Conservation (phyloP, 1,139 yeast species). For the Tardiomyces depauwii region DNA sequence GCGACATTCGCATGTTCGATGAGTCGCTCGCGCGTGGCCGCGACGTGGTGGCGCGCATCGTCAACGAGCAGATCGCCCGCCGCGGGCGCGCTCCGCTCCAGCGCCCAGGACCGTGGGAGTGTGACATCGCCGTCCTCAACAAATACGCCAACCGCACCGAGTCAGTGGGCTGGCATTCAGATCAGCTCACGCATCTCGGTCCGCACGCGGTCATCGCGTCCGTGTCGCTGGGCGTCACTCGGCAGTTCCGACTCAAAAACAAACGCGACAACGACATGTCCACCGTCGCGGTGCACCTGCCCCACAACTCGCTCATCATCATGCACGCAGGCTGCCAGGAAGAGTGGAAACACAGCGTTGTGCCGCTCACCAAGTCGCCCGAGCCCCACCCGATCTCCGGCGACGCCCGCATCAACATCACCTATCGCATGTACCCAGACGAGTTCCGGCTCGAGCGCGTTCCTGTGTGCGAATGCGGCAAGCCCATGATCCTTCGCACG, state of each 20-base stretch:
- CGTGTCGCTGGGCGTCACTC: slow-evolving; percentile 51
- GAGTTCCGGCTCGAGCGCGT: slow-evolving; percentile 24
- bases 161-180: slow-evolving; percentile 64
- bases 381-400: slow-evolving; percentile 40
- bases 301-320: slow-evolving; percentile 52
- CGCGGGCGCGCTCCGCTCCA: slow-evolving; percentile 24
- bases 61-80: slow-evolving; percentile 29
- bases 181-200: slow-evolving; percentile 56
- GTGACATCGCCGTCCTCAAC: slow-evolving; percentile 46
- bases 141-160: slow-evolving; percentile 37
- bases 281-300: slow-evolving; percentile 41
- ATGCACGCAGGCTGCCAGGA: slow-evolving; percentile 79
- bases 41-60: slow-evolving; percentile 31
- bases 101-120: slow-evolving; percentile 34
- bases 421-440: slow-evolving; percentile 44
- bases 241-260: slow-evolving; percentile 47
- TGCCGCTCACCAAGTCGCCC: slow-evolving; percentile 25
- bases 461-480: slow-evolving; percentile 42
- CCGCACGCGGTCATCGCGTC: slow-evolving; percentile 60
- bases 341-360: slow-evolving; percentile 49
- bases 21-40: slow-evolving; percentile 33
- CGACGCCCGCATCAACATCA: slow-evolving; percentile 43
- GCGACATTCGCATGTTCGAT: slow-evolving; percentile 24
- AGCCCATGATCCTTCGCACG: slow-evolving; percentile 35
- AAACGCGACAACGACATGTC: slow-evolving; percentile 16